These are phyloP conservation scores for Phytopythium chamaehyphon DNA, from an alignment of 352 stramenopile genomes.

Conservation along the genomic window DNA sequence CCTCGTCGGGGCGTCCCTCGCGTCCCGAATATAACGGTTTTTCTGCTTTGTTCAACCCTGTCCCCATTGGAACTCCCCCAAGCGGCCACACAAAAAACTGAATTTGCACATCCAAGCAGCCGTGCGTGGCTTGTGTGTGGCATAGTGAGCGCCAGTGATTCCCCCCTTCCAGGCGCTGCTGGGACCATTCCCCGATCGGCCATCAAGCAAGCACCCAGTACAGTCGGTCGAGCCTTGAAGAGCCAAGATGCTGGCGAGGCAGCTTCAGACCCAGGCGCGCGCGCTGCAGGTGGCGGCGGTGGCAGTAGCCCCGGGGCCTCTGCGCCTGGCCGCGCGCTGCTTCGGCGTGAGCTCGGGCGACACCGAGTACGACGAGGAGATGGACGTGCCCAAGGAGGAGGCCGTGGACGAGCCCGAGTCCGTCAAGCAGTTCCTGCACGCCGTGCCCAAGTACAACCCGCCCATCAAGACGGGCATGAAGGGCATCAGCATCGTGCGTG, in stretches of 20 bases:
- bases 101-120: constrained; percentile 4
- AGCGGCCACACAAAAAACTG: not conserved
- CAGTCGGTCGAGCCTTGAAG: too few relatives aligned
- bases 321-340: constrained; percentile 9
- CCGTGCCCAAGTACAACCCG: constrained; percentile 76
- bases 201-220: not conserved
- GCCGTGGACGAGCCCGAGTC: constrained; percentile 32
- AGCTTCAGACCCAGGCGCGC: constrained; percentile 14
- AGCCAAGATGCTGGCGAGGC: constrained; percentile 24
- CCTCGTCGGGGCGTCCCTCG: too few relatives aligned
- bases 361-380: constrained; percentile 14
- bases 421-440: constrained; percentile 48
- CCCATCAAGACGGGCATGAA: constrained; percentile 73
- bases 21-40: too few relatives aligned
- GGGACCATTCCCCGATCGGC: not conserved
- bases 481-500: constrained; percentile 67
- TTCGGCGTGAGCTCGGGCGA: not conserved
- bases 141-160: not conserved
- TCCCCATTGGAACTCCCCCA: too few relatives aligned
- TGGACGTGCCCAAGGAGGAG: constrained; percentile 40
- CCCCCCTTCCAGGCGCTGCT: too few relatives aligned
- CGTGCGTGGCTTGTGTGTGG: not conserved
- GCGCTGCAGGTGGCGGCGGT: constrained; percentile 10
- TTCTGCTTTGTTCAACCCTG: not conserved
- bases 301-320: constrained; percentile 15